Evolutionary conservation across 192 early-diverging fungal species (phyloP), one percentile per base, ranked within the genome.

Genomic region (Mortierella claussenii): DNA sequence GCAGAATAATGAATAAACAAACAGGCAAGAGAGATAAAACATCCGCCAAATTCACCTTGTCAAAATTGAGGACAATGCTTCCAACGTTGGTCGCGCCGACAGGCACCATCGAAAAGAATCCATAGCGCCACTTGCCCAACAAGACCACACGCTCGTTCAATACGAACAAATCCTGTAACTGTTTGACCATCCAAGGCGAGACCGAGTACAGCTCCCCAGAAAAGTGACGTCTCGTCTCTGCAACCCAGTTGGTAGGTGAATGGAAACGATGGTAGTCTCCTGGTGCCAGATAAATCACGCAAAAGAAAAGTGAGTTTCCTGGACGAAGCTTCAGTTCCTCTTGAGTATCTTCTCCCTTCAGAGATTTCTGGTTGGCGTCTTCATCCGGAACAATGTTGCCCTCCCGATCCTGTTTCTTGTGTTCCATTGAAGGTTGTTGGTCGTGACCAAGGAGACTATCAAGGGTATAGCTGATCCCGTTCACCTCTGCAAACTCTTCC

Each of bases 181-280:
- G 81, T 31, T 86, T 87, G 5, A 94, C 93, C 78, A 98, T 91
- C 63, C 89, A 90, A 4, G 98, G 98, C 11, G 95, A 97, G 3
- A 99, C 98, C 0, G 94, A 96, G 68, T 91, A 96, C 2, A 99
- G 87, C 74, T 99, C 97, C 23, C 97, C 96, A 78, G 78, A 46
- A 83, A 97, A 99, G 79, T 99, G 98, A 32, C 97, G 82, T 20
- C 94, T 79, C 4, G 83, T 81, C 69, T 95, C 87, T 15, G 97
- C 95, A 18, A 92, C 87, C 98, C 97, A 98, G 79, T 96, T 92
- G 7, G 92, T 87, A 30, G 98, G 98, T 24, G 97, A 96, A 61
- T 99, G 98, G 89, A 97, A 99, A 17, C 95, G 89, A 79, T 99
- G 98, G 81, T 99, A 99, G 79, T 99, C 98, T 1, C 97, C 98